A percentile compares a stretch with the other conserved stretches of the same genome.
These are phyloP conservation scores for Chondrus crispus DNA, from an alignment of 23 red algal genomes.

Conservation along the genomic window DNA sequence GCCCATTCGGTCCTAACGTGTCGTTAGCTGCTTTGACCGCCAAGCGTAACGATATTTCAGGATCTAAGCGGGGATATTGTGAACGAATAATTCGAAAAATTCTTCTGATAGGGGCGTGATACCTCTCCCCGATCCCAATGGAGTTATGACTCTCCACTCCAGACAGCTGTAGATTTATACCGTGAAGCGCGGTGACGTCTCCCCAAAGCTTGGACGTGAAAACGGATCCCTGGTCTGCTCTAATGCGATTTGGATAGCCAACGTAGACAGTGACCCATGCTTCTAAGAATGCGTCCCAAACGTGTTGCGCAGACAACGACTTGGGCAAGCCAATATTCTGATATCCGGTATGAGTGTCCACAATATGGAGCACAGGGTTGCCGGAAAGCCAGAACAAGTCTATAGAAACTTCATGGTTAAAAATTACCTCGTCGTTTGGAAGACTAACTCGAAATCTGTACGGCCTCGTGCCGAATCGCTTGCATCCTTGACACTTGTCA, in stretches of 20 bases:
- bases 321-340: neutral
- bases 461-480: neutral
- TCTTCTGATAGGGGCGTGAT: neutral
- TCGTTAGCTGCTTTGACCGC: neutral
- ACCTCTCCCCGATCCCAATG: neutral
- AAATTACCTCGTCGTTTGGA: neutral
- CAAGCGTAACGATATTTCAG: neutral
- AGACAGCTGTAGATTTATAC: neutral
- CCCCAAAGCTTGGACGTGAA: neutral
- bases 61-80: neutral
- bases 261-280: neutral
- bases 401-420: neutral
- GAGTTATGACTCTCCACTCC: conserved; percentile 11
- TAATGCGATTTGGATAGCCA: neutral
- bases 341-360: neutral
- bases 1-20: neutral
- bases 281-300: neutral
- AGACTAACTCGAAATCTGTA: neutral
- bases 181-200: neutral
- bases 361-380: conserved; percentile 4
- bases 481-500: neutral
- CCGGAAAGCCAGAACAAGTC: conserved; percentile 21
- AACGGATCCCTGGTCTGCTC: neutral
- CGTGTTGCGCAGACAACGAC: neutral
- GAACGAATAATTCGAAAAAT: neutral